A percentile compares a stretch with the other conserved stretches of the same genome.
These are phyloP conservation scores for Pseudoscleropodium purum DNA, from an alignment of 225 moss, liverwort and hornwort species.

Conservation along the genomic window DNA sequence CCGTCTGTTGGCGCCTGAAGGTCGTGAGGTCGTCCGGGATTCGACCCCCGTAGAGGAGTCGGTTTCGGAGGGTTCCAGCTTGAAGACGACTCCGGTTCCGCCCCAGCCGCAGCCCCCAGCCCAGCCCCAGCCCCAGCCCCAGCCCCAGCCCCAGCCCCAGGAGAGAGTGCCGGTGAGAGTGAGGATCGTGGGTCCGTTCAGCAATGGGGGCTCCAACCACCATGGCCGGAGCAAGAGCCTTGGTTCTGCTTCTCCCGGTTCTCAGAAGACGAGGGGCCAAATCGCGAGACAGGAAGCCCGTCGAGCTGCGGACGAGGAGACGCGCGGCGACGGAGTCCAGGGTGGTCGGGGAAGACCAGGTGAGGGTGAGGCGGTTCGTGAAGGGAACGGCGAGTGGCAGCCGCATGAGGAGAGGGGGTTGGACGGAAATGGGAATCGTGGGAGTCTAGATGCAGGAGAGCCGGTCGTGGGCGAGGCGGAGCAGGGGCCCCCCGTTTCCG, in stretches of 20 bases:
- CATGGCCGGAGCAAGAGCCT: slow-evolving; percentile 22
- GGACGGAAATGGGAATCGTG: not conserved
- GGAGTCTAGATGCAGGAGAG: not conserved
- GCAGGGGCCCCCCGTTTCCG: not conserved
- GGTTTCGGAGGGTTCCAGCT: slow-evolving; percentile 12
- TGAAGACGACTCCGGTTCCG: slow-evolving; percentile 11
- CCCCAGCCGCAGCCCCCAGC: not conserved
- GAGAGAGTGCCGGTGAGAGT: slow-evolving; percentile 26
- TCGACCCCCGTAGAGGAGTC: slow-evolving; percentile 6
- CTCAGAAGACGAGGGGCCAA: slow-evolving; percentile 50
- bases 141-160: not conserved
- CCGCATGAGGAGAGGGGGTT: not conserved
- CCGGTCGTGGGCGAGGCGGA: not conserved
- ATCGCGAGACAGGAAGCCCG: slow-evolving; percentile 36
- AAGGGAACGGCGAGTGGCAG: not conserved
- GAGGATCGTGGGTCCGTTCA: slow-evolving; percentile 39
- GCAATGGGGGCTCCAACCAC: slow-evolving; percentile 39
- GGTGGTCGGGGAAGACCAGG: not conserved
- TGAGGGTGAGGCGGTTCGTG: not conserved
- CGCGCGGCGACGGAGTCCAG: slow-evolving; percentile 1
- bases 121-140: not conserved
- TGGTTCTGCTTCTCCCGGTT: slow-evolving; percentile 13
- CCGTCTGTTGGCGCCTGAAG: slow-evolving; percentile 14
- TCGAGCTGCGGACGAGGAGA: slow-evolving; percentile 21
- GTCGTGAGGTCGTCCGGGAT: slow-evolving; percentile 22